Conservation (phyloP, 2,329 filamentous ascomycete species). For the Penicillium sp. region DNA sequence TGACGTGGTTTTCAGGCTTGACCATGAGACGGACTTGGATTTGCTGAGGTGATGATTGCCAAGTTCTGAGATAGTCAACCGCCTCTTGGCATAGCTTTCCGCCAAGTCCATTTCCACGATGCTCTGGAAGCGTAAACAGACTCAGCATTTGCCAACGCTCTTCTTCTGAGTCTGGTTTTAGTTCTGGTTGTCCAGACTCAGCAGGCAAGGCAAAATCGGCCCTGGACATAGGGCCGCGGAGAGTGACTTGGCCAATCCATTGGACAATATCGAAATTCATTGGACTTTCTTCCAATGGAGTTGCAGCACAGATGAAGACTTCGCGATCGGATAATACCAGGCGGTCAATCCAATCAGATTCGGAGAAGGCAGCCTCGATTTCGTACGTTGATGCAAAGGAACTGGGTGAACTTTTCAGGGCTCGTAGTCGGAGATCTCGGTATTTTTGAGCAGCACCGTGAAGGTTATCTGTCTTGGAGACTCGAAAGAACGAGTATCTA, state of each 20-base stretch:
- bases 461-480: slow-evolving; percentile 14
- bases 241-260: slow-evolving; percentile 38
- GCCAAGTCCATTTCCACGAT: slow-evolving; percentile 37
- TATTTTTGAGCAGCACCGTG: slow-evolving; percentile 13
- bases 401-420: slow-evolving; percentile 28
- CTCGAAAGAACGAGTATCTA: slow-evolving; percentile 14
- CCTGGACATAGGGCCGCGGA: slow-evolving; percentile 32
- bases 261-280: slow-evolving; percentile 14
- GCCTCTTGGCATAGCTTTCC: slow-evolving; percentile 30
- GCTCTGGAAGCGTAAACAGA: slow-evolving; percentile 35
- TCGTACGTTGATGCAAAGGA: slow-evolving; percentile 39
- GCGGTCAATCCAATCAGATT: slow-evolving; percentile 31
- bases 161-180: slow-evolving; percentile 28
- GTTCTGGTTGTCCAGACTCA: slow-evolving; percentile 28
- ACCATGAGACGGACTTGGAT: slow-evolving; percentile 35
- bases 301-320: slow-evolving; percentile 35
- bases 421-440: slow-evolving; percentile 31
- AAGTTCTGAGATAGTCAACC: slow-evolving; percentile 23
- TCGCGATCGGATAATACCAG: slow-evolving; percentile 27
- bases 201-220: slow-evolving; percentile 27
- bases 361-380: slow-evolving; percentile 30
- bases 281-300: not conserved
- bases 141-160: slow-evolving; percentile 36
- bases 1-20: slow-evolving; percentile 31
- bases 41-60: slow-evolving; percentile 10